Evolutionary conservation across 208 protist genomes (phyloP).

Genomic region (Trichomonas vaginalis): DNA sequence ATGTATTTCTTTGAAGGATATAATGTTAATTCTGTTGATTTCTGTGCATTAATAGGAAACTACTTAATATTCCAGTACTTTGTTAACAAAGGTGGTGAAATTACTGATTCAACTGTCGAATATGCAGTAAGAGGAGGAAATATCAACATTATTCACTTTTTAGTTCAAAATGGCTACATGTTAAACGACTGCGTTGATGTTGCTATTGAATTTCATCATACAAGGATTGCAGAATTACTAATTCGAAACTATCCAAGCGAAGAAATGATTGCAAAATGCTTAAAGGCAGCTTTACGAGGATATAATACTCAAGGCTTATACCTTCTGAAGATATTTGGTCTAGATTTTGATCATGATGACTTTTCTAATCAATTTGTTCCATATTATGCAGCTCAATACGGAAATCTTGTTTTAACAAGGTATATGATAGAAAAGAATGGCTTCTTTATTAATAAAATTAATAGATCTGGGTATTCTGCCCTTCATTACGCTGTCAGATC

Average conservation of each 20-base stretch:
- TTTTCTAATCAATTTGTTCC: neutral
- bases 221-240: neutral
- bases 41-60: neutral
- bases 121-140: neutral
- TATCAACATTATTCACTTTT: neutral
- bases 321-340: neutral
- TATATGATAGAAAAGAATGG: neutral
- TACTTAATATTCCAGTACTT: neutral
- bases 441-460: neutral
- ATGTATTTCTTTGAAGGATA: neutral
- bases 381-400: neutral
- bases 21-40: neutral
- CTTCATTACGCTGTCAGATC: neutral
- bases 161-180: neutral
- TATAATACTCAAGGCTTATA: neutral
- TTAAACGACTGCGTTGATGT: neutral
- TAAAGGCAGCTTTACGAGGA: neutral
- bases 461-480: neutral
- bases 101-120: neutral
- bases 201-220: neutral
- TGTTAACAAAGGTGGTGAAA: neutral
- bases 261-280: neutral
- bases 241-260: neutral
- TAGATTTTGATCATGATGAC: neutral
- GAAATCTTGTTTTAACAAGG: neutral